phyloP scores from a whole-genome alignment of 495 filamentous ascomycete genomes.

The Usnea hakonensis region DNA sequence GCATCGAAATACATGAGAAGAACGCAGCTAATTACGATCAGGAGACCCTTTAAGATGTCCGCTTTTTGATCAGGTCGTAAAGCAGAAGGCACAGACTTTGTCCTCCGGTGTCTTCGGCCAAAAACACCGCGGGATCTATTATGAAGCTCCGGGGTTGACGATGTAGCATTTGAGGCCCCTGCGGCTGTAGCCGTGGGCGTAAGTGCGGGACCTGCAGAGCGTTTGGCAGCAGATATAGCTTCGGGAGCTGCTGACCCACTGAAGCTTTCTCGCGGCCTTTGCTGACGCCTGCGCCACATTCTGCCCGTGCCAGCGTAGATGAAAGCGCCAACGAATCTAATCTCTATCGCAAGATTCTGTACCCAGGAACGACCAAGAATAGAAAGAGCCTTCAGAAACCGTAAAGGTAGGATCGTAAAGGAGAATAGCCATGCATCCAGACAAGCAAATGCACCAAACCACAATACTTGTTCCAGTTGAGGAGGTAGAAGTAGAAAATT shows the following conservation, averaged over 20 bases:
- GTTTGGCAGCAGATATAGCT: background rate
- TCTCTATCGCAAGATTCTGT: constrained; percentile 56
- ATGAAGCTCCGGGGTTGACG: constrained; percentile 10
- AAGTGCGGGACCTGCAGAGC: background rate
- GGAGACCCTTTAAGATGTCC: constrained; percentile 79
- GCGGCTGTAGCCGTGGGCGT: background rate
- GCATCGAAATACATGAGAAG: constrained; percentile 90
- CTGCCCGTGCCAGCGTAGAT: constrained; percentile 67
- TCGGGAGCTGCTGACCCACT: background rate
- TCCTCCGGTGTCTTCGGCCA: constrained; percentile 57
- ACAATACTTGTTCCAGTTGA: constrained; percentile 75
- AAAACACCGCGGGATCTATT: constrained; percentile 25
- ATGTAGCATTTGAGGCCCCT: background rate
- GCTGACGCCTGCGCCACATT: constrained; percentile 59
- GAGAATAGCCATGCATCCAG: constrained; percentile 96
- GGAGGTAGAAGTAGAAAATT: constrained; percentile 81
- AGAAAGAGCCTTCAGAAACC: constrained; percentile 75
- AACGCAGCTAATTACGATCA: constrained; percentile 76
- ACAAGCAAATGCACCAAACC: constrained; percentile 83
- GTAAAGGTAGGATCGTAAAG: constrained; percentile 86
- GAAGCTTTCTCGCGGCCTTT: constrained; percentile 13
- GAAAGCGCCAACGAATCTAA: constrained; percentile 58
- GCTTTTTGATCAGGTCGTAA: constrained; percentile 86
- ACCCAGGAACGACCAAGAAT: constrained; percentile 70
- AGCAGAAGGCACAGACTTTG: constrained; percentile 75